These are phyloP conservation scores for Tinospora cordifolia DNA, from an alignment of 164 flowering plant genomes.

Conservation along the genomic window DNA sequence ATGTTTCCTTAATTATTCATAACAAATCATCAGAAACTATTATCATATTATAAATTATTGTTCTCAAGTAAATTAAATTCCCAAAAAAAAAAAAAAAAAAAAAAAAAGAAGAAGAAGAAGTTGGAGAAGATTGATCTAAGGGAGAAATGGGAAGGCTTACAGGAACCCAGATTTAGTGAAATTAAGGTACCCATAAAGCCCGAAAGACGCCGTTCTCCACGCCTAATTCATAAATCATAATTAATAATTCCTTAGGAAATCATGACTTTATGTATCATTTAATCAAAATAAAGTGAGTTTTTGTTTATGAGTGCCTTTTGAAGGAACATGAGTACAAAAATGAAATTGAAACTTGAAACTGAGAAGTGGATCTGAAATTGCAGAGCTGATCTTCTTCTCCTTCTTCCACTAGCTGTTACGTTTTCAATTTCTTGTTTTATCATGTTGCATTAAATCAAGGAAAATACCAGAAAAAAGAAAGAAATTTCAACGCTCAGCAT, in stretches of 20 bases:
- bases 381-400: background rate
- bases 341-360: slow-evolving; percentile 17
- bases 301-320: slow-evolving; percentile 36
- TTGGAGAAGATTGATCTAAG: background rate
- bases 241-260: background rate
- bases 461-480: too few species aligned
- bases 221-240: background rate
- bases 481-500: too few species aligned
- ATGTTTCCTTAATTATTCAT: slow-evolving; percentile 43
- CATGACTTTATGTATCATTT: background rate
- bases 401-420: slow-evolving; percentile 7
- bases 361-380: slow-evolving; percentile 13
- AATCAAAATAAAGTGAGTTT: background rate
- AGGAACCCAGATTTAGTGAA: slow-evolving; percentile 74
- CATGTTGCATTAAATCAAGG: too few species aligned
- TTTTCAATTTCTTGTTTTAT: background rate
- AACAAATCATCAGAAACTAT: background rate
- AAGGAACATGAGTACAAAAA: slow-evolving; percentile 60
- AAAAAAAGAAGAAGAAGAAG: too few species aligned
- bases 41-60: too few species aligned
- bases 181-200: slow-evolving; percentile 68
- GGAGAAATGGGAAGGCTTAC: slow-evolving; percentile 31
- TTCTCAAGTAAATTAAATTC: too few species aligned
- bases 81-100: background rate
- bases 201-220: slow-evolving; percentile 80